Evolutionary conservation across 176 grass and related monocot genomes (phyloP).

Genomic region (Rhynchospora breviuscula): DNA sequence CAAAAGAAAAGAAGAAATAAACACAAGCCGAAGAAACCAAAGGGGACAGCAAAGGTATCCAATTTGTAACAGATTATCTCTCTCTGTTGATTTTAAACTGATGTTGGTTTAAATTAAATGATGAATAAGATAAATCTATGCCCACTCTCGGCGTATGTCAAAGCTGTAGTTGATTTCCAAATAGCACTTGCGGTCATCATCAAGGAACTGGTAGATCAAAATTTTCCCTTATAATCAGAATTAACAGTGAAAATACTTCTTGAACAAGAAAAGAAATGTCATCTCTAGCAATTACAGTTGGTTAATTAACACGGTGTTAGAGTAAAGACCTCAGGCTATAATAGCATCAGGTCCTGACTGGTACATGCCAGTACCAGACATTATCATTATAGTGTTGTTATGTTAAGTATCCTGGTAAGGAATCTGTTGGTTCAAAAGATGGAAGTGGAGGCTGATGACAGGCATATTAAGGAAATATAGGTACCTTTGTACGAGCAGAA

Average conservation of each 20-base stretch:
- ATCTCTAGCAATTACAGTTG: not conserved
- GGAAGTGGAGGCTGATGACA: not conserved
- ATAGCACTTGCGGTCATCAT: constrained; percentile 93
- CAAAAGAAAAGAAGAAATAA: constrained; percentile 4
- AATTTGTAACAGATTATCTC: constrained; percentile 13
- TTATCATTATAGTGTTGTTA: not conserved
- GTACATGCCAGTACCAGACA: not conserved
- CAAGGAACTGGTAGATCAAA: constrained; percentile 56
- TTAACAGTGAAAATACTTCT: not conserved
- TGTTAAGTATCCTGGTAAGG: not conserved
- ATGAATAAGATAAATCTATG: constrained; percentile 29
- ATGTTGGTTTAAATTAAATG: not conserved
- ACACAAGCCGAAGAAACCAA: constrained; percentile 25
- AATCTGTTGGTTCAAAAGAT: not conserved
- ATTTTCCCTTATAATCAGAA: not conserved
- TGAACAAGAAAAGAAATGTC: not conserved
- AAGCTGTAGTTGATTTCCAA: constrained; percentile 97
- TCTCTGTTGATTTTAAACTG: constrained; percentile 11
- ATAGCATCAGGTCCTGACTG: not conserved
- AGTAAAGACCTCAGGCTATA: not conserved
- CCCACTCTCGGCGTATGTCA: constrained; percentile 93
- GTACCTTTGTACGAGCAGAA: constrained; percentile 88
- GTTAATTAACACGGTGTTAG: not conserved
- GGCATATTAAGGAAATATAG: not conserved
- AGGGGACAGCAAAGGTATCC: constrained; percentile 3